Percentiles rank a stretch among this genome's conserved stretches.
Conservation (phyloP, 805 yeast genomes). For the Pichia deserticola region DNA sequence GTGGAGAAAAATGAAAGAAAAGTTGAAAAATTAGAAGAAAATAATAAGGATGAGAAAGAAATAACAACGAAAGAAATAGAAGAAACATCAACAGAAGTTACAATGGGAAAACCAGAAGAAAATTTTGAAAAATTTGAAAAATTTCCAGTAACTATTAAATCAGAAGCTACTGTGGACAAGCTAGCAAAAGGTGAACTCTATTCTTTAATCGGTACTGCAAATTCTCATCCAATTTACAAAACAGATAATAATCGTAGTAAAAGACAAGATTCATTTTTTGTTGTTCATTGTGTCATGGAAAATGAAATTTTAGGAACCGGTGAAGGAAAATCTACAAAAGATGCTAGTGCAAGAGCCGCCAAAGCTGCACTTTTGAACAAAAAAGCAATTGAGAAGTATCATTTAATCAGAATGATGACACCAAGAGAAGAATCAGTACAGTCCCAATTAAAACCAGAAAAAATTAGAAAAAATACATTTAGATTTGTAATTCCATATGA, state of each 20-base stretch:
- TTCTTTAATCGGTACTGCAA: slow-evolving; percentile 70
- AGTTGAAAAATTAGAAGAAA: too few species aligned
- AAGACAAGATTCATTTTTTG: slow-evolving; percentile 26
- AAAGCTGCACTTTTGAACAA: slow-evolving; percentile 63
- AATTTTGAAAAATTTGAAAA: slow-evolving; percentile 20
- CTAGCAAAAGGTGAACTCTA: slow-evolving; percentile 77
- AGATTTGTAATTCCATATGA: slow-evolving; percentile 1
- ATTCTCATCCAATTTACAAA: slow-evolving; percentile 52
- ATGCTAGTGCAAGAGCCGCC: slow-evolving; percentile 84
- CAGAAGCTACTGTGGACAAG: slow-evolving; percentile 36
- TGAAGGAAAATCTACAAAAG: slow-evolving; percentile 56
- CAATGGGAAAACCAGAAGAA: neutral
- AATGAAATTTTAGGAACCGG: slow-evolving; percentile 69
- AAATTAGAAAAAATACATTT: neutral
- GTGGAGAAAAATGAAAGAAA: too few species aligned
- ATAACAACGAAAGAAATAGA: neutral
- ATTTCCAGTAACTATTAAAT: slow-evolving; percentile 3
- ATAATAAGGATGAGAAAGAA: neutral
- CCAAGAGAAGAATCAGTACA: slow-evolving; percentile 32
- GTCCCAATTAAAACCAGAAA: neutral
- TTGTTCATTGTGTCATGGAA: slow-evolving; percentile 53
- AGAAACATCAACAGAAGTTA: neutral
- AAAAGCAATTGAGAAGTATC: slow-evolving; percentile 54
- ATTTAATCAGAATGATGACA: slow-evolving; percentile 44
- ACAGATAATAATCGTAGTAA: slow-evolving; percentile 17